Evolutionary conservation across 1,284 basidiomycete species (phyloP), one percentile per base, ranked within the genome.

Genomic region (Moesziomyces antarcticus): DNA sequence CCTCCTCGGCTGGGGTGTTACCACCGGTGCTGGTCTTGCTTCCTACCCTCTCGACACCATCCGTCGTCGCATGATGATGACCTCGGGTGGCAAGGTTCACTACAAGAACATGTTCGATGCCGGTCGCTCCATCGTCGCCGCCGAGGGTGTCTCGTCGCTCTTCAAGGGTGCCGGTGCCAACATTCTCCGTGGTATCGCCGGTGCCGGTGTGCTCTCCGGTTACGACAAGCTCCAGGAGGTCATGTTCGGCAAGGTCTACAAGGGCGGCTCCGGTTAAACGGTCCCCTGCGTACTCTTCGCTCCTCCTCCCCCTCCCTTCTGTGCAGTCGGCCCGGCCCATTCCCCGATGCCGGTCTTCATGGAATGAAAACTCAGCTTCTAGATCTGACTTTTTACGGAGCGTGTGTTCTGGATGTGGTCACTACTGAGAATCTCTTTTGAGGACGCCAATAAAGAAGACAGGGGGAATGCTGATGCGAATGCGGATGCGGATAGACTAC

Each of bases 151-250:
- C 62, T 91, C 90, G 85, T 94, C 93, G 37, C 88, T 96, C 83
- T 83, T 83, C 81, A 83, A 84, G 81, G 80, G 82, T 78, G 93
- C 94, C 84, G 94, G 93, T 89, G 94, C 94, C 86, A 96, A 97
- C 89, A 94, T 96, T 80, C 92, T 97, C 83, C 94, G 94, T 91
- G 93, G 94, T 90, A 92, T 96, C 85, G 94, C 94, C 83, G 94
- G 94, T 88, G 94, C 94, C 86, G 94, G 94, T 93, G 94, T 96
- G 77, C 87, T 97, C 83, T 94, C 94, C 44, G 88, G 95, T 64
- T 83, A 83, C 82, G 82, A 96, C 90, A 92, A 94, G 87, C 90
- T 95, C 85, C 94, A 96, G 86, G 82, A 85, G 79, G 61, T 85
- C 76, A 74, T 85, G 74, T 84, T 85, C 83, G 85, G 84, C 75